Percentiles rank a stretch among this genome's conserved stretches.
Conservation (phyloP, 2,329 filamentous ascomycete species). For the Helminthosporium solani region DNA sequence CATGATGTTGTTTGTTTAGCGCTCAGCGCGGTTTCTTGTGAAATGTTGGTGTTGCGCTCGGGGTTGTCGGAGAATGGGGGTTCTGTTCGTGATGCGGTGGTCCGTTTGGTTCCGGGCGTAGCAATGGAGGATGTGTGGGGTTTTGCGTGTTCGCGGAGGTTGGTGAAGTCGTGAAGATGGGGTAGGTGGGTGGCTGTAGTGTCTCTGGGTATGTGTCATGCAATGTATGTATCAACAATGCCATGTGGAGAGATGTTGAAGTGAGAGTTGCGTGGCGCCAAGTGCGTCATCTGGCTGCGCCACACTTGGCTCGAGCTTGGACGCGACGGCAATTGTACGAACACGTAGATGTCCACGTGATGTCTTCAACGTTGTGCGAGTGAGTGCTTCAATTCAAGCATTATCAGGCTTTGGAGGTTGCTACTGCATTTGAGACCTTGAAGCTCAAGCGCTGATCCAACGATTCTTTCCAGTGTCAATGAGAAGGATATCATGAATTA, state of each 20-base stretch:
- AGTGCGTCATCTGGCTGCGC: constrained; percentile 28
- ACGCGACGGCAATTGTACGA: no score
- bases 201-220: not conserved
- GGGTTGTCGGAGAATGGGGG: not conserved
- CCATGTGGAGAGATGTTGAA: constrained; percentile 5
- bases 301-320: constrained; percentile 25
- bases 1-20: constrained; percentile 27
- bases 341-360: no score
- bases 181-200: not conserved
- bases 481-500: not conserved
- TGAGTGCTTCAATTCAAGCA: no score
- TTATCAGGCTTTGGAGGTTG: no score
- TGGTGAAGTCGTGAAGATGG: not conserved
- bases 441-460: no score
- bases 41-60: not conserved
- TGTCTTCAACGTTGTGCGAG: no score
- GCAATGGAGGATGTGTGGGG: not conserved
- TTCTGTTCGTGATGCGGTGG: not conserved
- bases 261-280: constrained; percentile 18
- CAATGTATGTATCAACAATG: no score
- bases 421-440: no score
- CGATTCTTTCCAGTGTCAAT: no score
- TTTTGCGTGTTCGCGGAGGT: not conserved
- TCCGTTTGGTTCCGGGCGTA: not conserved
- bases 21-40: not conserved